A percentile compares a stretch with the other conserved stretches of the same genome.
phyloP scores from a whole-genome alignment of 768 basidiomycete species.

The Mycena polygramma region DNA sequence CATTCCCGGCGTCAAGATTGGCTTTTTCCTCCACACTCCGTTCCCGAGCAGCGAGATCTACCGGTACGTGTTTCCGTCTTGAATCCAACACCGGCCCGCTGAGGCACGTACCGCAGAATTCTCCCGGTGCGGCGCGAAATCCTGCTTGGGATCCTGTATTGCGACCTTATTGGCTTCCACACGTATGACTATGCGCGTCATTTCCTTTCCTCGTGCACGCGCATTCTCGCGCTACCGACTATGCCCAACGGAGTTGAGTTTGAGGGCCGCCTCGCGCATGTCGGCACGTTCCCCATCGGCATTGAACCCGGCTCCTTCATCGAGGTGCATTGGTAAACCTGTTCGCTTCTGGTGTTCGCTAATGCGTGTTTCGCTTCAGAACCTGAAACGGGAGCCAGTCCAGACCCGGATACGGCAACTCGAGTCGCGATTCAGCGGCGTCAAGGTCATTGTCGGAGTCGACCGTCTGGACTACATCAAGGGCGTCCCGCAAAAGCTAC shows the following conservation, averaged over 20 bases:
- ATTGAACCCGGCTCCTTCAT: conserved; percentile 96
- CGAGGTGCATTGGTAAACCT: conserved; percentile 60
- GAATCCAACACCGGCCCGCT: not conserved
- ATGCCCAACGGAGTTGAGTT: conserved; percentile 99
- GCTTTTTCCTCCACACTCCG: conserved; percentile 98
- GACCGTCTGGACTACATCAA: conserved; percentile 99
- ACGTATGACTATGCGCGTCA: conserved; percentile 99
- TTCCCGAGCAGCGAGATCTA: conserved; percentile 99
- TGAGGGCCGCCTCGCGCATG: conserved; percentile 93
- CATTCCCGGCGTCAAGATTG: conserved; percentile 88
- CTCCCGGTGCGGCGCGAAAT: conserved; percentile 98
- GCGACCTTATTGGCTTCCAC: conserved; percentile 98
- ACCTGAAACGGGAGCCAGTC: conserved; percentile 85
- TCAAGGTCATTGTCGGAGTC: conserved; percentile 98
- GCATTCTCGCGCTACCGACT: conserved; percentile 93
- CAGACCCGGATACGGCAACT: conserved; percentile 83
- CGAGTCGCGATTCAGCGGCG: conserved; percentile 91
- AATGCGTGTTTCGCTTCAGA: conserved; percentile 55
- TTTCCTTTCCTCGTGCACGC: conserved; percentile 98
- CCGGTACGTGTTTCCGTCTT: conserved; percentile 66
- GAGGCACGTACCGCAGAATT: conserved; percentile 68
- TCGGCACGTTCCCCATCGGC: conserved; percentile 99
- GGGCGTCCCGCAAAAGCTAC: conserved; percentile 98
- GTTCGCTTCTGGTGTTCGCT: not conserved
- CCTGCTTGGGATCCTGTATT: conserved; percentile 94